A percentile compares a stretch with the other conserved stretches of the same genome.
phyloP scores from a whole-genome alignment of 2,329 filamentous ascomycete species.

The Aureobasidium namibiae region DNA sequence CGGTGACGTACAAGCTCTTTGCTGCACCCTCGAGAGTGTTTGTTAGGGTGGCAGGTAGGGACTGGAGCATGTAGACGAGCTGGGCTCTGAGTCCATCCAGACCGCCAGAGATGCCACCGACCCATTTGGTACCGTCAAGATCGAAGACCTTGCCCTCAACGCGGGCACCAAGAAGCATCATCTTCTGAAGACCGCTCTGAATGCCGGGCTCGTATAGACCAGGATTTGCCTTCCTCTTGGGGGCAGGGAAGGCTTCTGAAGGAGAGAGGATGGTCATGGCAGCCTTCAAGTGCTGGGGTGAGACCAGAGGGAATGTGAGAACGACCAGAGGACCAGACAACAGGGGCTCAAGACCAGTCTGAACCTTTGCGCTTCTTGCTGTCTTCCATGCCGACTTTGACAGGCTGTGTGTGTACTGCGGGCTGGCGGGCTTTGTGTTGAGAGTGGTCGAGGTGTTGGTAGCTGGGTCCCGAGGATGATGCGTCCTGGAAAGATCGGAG shows the following conservation, averaged over 20 bases:
- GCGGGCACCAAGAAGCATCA: constrained; percentile 77
- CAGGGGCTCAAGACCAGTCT: constrained; percentile 62
- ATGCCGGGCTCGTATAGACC: constrained; percentile 72
- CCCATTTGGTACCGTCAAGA: constrained; percentile 59
- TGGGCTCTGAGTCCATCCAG: constrained; percentile 72
- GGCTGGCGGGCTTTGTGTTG: constrained; percentile 37
- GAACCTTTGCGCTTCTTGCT: constrained; percentile 40
- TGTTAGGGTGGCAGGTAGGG: constrained; percentile 68
- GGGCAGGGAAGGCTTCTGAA: constrained; percentile 65
- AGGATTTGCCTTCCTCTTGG: constrained; percentile 65
- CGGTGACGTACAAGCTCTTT: constrained; percentile 76
- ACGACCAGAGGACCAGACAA: constrained; percentile 74
- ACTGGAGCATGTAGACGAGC: constrained; percentile 72
- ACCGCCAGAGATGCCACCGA: constrained; percentile 71
- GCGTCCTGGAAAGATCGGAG: constrained; percentile 17
- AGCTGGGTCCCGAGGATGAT: constrained; percentile 24
- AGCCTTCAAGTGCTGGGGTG: constrained; percentile 73
- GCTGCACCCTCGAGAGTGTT: constrained; percentile 69
- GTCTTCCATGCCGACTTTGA: constrained; percentile 47
- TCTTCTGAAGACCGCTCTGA: constrained; percentile 75
- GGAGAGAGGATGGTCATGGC: constrained; percentile 73
- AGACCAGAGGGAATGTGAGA: constrained; percentile 72
- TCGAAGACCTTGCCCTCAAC: constrained; percentile 84
- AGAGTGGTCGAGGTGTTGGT: constrained; percentile 28
- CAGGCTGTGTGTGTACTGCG: constrained; percentile 50